Conservation (phyloP, 2,329 filamentous ascomycete species). For the Fusarium subglutinans region DNA sequence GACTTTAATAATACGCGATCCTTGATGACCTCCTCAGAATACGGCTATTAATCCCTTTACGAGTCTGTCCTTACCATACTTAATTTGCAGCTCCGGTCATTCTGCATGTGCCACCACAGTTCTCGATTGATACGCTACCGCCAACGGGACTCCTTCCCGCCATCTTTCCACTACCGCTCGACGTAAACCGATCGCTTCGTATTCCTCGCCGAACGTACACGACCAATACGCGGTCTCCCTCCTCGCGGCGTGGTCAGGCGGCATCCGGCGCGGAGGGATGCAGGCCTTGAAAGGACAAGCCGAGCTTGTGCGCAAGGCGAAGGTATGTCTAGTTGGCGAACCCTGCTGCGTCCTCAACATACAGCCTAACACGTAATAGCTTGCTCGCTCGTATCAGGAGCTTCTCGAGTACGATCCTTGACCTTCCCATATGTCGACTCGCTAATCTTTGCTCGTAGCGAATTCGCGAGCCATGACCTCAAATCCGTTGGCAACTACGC, state of each 20-base stretch:
- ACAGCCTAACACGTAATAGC: constrained; percentile 60
- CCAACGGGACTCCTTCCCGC: constrained; percentile 30
- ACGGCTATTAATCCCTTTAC: background rate
- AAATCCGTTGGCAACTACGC: constrained; percentile 95
- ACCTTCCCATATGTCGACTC: background rate
- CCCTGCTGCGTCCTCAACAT: background rate
- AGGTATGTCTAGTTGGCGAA: constrained; percentile 52
- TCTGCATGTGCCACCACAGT: constrained; percentile 33
- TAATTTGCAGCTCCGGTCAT: constrained; percentile 18
- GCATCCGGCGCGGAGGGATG: constrained; percentile 54
- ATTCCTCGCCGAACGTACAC: constrained; percentile 1
- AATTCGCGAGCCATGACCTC: constrained; percentile 92
- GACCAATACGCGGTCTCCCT: constrained; percentile 21
- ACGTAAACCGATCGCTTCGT: constrained; percentile 5
- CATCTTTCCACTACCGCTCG: constrained; percentile 10
- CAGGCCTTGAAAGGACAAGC: constrained; percentile 64
- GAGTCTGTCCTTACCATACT: constrained; percentile 16
- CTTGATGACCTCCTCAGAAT: background rate
- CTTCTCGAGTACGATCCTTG: constrained; percentile 80
- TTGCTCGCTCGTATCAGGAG: constrained; percentile 96
- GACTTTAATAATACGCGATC: background rate
- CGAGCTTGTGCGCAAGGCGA: constrained; percentile 70
- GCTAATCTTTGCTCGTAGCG: constrained; percentile 62
- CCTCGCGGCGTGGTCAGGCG: constrained; percentile 34
- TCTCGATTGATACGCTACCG: constrained; percentile 32